Evolutionary conservation across 2,329 filamentous ascomycete species (phyloP), one percentile per base, ranked within the genome.

Genomic region (Arthroderma sp.): DNA sequence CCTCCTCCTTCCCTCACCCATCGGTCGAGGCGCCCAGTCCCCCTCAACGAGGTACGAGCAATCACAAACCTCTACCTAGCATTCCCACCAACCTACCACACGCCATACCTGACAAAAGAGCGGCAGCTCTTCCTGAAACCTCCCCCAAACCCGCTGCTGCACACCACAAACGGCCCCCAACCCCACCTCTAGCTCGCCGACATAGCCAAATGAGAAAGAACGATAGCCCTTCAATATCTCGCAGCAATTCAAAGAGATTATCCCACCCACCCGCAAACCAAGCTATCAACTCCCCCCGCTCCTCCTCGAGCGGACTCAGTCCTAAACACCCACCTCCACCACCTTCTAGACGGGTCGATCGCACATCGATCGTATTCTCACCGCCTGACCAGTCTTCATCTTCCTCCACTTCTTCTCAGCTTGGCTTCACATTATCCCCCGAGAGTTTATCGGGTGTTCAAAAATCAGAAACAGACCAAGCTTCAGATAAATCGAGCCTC

Each of bases 321-420:
- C 57, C 50, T 48, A 61, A 54, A 47, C 68, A 65, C 0, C 74
- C 73, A 0, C 68, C 70, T 6, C 74, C 75, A 10, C 75, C 76
- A 11, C 75, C 75, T 1, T 73, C 75, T 6, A 66, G 75, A 38
- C 67, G 76, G 29, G 38, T 45, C 8, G 31, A 43, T 29, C 40
- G 36, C 11, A 22, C 11, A 15, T 41, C 39, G n/a, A 32, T 10
- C 4, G 22, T 31, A 3, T 41, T 31, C 10, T 41, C 39, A 22
- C 22, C 28, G 22, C 29, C 29, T 9, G 39, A 41, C 8, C 31
- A 15, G 4, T 32, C 29, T 6, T 33, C 40, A 7, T 43, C 46
- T 27, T 38, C 42, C 6, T 44, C 45, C 29, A 47, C 41, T 5
- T 36, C 33, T 9, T 32, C 36, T 15, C 46, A 32, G 10, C 15